Conservation (phyloP, 305 asterid genomes). For the Withania somnifera region DNA sequence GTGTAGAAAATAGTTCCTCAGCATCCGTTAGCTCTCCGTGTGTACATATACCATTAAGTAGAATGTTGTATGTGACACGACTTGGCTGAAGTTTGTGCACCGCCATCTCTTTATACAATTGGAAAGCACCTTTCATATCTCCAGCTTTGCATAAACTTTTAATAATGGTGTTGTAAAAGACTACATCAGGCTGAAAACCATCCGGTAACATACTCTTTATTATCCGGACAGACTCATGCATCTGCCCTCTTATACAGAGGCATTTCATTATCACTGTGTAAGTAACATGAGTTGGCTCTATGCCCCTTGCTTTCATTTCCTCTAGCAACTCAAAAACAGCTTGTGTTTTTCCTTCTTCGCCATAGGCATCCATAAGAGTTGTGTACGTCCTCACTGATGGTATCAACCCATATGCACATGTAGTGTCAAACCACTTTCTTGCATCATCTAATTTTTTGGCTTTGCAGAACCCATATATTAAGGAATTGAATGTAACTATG, state of each 20-base stretch:
- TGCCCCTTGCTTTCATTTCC: constrained; percentile 43
- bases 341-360: constrained; percentile 36
- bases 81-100: constrained; percentile 35
- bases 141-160: constrained; percentile 43
- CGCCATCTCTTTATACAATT: constrained; percentile 40
- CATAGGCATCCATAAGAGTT: constrained; percentile 56
- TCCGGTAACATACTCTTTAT: constrained; percentile 36
- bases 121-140: constrained; percentile 32
- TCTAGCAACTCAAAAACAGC: constrained; percentile 24
- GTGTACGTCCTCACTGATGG: constrained; percentile 60
- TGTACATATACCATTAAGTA: constrained; percentile 56
- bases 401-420: constrained; percentile 31
- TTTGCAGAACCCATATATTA: constrained; percentile 61
- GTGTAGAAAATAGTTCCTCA: constrained; percentile 34
- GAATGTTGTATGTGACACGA: constrained; percentile 48
- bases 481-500: constrained; percentile 55
- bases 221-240: constrained; percentile 33
- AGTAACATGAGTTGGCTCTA: constrained; percentile 58
- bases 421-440: constrained; percentile 24
- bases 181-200: constrained; percentile 52
- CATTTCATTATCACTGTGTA: constrained; percentile 65
- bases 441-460: constrained; percentile 34
- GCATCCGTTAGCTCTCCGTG: constrained; percentile 45
- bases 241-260: constrained; percentile 39
- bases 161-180: constrained; percentile 49